Evolutionary conservation across 2,329 filamentous ascomycete genomes (phyloP).

Genomic region (Aspergillus sp.): DNA sequence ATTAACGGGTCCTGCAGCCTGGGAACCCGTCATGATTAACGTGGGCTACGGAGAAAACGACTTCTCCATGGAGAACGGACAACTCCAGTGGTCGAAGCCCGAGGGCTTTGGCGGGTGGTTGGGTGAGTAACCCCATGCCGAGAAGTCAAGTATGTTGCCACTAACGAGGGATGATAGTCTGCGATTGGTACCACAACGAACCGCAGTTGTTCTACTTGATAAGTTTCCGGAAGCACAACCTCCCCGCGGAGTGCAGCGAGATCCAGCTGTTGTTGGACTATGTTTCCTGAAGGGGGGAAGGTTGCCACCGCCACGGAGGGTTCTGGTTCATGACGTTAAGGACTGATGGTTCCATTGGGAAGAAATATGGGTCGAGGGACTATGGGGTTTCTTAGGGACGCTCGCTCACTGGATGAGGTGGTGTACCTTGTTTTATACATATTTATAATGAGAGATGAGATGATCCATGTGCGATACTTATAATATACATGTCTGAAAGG

Average conservation of each 20-base stretch:
- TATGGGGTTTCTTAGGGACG: neutral
- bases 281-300: constrained; percentile 16
- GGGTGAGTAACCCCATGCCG: constrained; percentile 25
- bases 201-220: constrained; percentile 41
- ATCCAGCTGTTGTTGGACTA: constrained; percentile 28
- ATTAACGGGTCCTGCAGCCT: constrained; percentile 24
- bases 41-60: constrained; percentile 27
- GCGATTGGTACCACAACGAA: constrained; percentile 39
- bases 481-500: neutral
- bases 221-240: constrained; percentile 16
- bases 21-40: constrained; percentile 36
- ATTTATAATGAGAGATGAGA: constrained; percentile 2
- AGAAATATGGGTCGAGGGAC: constrained; percentile 1
- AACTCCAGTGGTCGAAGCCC: constrained; percentile 26
- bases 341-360: constrained; percentile 11
- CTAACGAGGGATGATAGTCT: constrained; percentile 25
- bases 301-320: neutral
- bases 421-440: neutral
- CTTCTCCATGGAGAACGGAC: constrained; percentile 28
- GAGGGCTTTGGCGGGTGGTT: constrained; percentile 39
- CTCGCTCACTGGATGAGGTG: neutral
- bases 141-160: constrained; percentile 1
- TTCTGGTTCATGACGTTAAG: constrained; percentile 13
- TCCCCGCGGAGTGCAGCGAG: constrained; percentile 34
- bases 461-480: neutral